These are phyloP conservation scores for Asclepias syriaca DNA, from an alignment of 257 asterid genomes.

Conservation along the genomic window DNA sequence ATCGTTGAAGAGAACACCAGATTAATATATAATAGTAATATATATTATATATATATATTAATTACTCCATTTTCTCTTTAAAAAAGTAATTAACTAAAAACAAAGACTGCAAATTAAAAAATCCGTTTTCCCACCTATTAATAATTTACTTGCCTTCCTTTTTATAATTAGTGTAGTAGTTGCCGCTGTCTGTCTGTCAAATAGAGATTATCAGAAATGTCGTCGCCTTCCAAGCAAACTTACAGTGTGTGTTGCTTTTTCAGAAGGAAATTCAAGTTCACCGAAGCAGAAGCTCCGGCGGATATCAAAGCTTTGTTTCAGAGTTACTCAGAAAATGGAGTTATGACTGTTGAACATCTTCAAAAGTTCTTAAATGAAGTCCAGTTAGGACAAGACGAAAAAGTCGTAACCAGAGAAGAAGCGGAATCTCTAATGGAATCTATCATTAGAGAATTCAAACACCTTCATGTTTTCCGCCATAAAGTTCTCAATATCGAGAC, in stretches of 20 bases:
- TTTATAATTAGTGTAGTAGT: background rate
- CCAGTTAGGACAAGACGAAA: conserved; percentile 43
- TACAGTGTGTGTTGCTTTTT: conserved; percentile 63
- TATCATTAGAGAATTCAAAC: conserved; percentile 43
- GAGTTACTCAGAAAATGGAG: conserved; percentile 53
- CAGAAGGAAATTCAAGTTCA: conserved; percentile 49
- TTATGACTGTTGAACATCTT: conserved; percentile 46
- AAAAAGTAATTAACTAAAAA: too few relatives aligned
- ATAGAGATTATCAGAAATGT: conserved; percentile 28
- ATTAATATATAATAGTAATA: too few relatives aligned
- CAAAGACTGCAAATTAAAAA: too few relatives aligned
- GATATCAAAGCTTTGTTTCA: conserved; percentile 51
- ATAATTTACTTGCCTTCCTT: too few relatives aligned
- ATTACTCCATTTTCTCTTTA: too few relatives aligned
- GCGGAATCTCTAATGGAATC: conserved; percentile 44
- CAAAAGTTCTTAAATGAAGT: conserved; percentile 54
- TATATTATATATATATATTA: too few relatives aligned
- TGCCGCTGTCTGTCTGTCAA: too few relatives aligned
- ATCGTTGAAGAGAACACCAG: too few relatives aligned
- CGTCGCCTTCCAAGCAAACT: conserved; percentile 85
- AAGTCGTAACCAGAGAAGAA: conserved; percentile 31
- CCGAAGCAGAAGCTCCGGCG: conserved; percentile 52
- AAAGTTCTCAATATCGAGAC: conserved; percentile 37
- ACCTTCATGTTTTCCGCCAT: conserved; percentile 44
- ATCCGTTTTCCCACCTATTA: too few relatives aligned